Percentiles rank a stretch among this genome's conserved stretches.
phyloP scores from a whole-genome alignment of 1,139 yeast species.

The Diutina mesorugosa region DNA sequence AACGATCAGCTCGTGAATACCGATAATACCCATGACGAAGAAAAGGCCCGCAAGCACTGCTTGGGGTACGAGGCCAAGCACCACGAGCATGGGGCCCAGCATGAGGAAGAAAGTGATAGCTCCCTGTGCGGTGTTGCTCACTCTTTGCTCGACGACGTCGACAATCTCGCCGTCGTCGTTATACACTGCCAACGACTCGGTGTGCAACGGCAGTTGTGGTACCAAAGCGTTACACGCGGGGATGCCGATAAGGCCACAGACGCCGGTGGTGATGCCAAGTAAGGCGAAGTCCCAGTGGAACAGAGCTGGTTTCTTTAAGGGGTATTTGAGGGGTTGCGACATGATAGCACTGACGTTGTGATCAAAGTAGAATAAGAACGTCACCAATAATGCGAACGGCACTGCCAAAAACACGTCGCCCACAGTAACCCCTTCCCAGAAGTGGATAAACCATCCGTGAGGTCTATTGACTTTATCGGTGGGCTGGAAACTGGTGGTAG shows the following conservation, averaged over 20 bases:
- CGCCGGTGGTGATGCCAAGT: conserved; percentile 75
- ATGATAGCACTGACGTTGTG: conserved; percentile 90
- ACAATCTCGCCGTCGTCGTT: conserved; percentile 26
- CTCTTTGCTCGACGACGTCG: conserved; percentile 77
- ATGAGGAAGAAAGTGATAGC: conserved; percentile 72
- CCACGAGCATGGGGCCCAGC: conserved; percentile 75
- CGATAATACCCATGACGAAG: conserved; percentile 84
- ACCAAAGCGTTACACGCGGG: conserved; percentile 96
- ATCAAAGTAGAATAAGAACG: conserved; percentile 81
- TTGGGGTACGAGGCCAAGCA: conserved; percentile 83
- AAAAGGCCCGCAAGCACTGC: conserved; percentile 87
- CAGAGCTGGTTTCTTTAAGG: conserved; percentile 71
- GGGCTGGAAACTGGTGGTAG: conserved; percentile 66
- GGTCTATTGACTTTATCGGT: conserved; percentile 33
- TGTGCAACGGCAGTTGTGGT: conserved; percentile 95
- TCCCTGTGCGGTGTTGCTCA: conserved; percentile 80
- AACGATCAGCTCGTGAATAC: conserved; percentile 56
- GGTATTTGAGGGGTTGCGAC: conserved; percentile 77
- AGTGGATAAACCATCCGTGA: conserved; percentile 66
- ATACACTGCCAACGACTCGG: conserved; percentile 59
- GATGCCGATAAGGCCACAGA: conserved; percentile 76
- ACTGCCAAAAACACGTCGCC: conserved; percentile 76
- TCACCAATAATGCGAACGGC: conserved; percentile 81
- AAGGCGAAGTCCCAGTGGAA: conserved; percentile 90
- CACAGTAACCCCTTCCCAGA: conserved; percentile 57